Percentiles rank a stretch among this genome's conserved stretches.
Evolutionary conservation across 1,284 basidiomycete species (phyloP).

Genomic region (Pseudozyma tsukubaensis): DNA sequence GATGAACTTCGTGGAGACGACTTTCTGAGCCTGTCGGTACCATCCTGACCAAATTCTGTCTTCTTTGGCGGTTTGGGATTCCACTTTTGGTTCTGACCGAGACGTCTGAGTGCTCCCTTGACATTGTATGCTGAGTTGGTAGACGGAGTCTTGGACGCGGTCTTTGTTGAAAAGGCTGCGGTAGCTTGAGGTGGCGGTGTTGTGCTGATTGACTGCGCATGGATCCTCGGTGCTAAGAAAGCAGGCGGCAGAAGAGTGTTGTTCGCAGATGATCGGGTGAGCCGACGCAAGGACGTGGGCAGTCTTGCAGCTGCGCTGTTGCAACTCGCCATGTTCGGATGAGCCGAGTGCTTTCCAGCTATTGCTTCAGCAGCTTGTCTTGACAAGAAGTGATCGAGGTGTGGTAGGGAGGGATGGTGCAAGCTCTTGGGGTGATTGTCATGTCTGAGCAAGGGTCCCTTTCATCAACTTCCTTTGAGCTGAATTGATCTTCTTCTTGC

Average conservation of each 20-base stretch:
- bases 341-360: not conserved
- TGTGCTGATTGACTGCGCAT: slow-evolving; percentile 14
- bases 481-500: too few species aligned
- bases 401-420: not conserved
- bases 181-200: slow-evolving; percentile 1
- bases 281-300: slow-evolving; percentile 8
- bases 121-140: slow-evolving; percentile 26
- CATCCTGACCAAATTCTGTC: not conserved
- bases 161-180: slow-evolving; percentile 1
- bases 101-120: slow-evolving; percentile 19
- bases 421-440: too few species aligned
- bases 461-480: too few species aligned
- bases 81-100: slow-evolving; percentile 24
- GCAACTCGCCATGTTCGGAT: slow-evolving; percentile 16
- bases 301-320: slow-evolving; percentile 14
- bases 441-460: too few species aligned
- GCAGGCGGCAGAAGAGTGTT: slow-evolving; percentile 13
- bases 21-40: not conserved
- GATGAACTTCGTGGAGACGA: too few species aligned
- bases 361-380: too few species aligned
- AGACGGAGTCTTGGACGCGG: not conserved
- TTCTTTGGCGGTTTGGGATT: slow-evolving; percentile 5
- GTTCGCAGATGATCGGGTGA: slow-evolving; percentile 2
- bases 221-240: slow-evolving; percentile 23
- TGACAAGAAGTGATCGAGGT: not conserved